phyloP scores from a whole-genome alignment of 768 basidiomycete genomes.

The Boletellus ananas region DNA sequence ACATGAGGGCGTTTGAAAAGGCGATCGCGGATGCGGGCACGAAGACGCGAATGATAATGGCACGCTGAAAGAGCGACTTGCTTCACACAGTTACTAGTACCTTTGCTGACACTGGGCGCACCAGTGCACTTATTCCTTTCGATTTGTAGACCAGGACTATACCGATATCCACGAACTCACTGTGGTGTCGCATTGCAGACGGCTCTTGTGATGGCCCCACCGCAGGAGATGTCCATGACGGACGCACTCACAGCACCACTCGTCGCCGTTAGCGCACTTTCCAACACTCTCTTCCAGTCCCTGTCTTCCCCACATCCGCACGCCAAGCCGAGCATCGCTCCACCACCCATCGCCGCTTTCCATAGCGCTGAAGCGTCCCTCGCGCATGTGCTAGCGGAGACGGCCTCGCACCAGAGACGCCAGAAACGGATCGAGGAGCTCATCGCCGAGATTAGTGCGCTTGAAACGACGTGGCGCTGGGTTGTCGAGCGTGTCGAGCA shows the following conservation, averaged over 20 bases:
- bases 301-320: constrained; percentile 57
- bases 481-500: constrained; percentile 62
- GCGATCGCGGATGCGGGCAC: constrained; percentile 67
- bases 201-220: too few species aligned
- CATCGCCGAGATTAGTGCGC: constrained; percentile 63
- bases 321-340: constrained; percentile 28
- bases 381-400: constrained; percentile 60
- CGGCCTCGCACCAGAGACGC: constrained; percentile 69
- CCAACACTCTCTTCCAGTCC: constrained; percentile 68
- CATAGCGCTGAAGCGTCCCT: constrained; percentile 59
- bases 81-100: constrained; percentile 7
- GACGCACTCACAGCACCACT: constrained; percentile 59
- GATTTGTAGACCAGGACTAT: constrained; percentile 15
- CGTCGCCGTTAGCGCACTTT: constrained; percentile 55
- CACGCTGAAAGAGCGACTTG: constrained; percentile 40
- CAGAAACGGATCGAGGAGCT: constrained; percentile 71
- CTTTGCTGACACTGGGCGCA: constrained; percentile 9
- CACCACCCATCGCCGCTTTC: constrained; percentile 53
- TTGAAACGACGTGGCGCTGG: constrained; percentile 65
- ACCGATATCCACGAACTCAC: too few species aligned
- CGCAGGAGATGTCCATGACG: constrained; percentile 44
- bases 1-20: constrained; percentile 69
- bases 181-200: too few species aligned
- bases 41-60: constrained; percentile 83
- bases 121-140: constrained; percentile 15